Percentiles rank a stretch among this genome's conserved stretches.
Conservation (phyloP, 2,329 filamentous ascomycete species). For the Teratosphaeriaceae sp. region DNA sequence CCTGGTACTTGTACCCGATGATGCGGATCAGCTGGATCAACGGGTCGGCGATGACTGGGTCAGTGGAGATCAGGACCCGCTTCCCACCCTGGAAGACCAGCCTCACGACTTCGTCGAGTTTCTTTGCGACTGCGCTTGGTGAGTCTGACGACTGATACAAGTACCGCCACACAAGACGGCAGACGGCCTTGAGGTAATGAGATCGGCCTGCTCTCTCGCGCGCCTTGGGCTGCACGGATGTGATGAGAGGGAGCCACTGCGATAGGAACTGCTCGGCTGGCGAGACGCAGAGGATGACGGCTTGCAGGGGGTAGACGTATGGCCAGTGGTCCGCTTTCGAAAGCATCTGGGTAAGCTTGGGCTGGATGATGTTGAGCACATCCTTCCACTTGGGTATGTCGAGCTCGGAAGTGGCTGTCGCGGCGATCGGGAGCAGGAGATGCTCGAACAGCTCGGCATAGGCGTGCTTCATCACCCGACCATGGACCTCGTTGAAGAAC, state of each 20-base stretch:
- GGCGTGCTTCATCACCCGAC: conserved; percentile 82
- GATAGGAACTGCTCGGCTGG: conserved; percentile 73
- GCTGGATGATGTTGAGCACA: conserved; percentile 71
- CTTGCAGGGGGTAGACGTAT: conserved; percentile 80
- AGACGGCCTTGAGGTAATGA: conserved; percentile 80
- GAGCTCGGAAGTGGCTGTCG: conserved; percentile 69
- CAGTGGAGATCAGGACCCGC: conserved; percentile 73
- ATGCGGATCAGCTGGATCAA: conserved; percentile 90
- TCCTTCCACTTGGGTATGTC: conserved; percentile 79
- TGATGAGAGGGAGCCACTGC: conserved; percentile 80
- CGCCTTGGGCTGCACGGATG: conserved; percentile 69
- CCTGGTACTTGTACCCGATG: conserved; percentile 87
- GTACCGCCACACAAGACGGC: conserved; percentile 89
- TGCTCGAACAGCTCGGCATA: conserved; percentile 91
- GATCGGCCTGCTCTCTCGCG: conserved; percentile 77
- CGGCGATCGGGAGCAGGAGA: conserved; percentile 78
- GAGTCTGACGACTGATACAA: conserved; percentile 72
- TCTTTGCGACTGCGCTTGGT: conserved; percentile 60
- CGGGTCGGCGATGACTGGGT: conserved; percentile 77
- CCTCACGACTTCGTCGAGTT: conserved; percentile 83
- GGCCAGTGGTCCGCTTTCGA: conserved; percentile 89
- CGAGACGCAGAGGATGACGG: conserved; percentile 81
- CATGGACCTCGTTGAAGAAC: conserved; percentile 78
- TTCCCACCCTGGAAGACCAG: conserved; percentile 76
- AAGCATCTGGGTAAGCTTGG: conserved; percentile 75